Percentiles rank a stretch among this genome's conserved stretches.
These are phyloP conservation scores for Euphrasia confusa DNA, from an alignment of 257 asterid genomes.

Conservation along the genomic window DNA sequence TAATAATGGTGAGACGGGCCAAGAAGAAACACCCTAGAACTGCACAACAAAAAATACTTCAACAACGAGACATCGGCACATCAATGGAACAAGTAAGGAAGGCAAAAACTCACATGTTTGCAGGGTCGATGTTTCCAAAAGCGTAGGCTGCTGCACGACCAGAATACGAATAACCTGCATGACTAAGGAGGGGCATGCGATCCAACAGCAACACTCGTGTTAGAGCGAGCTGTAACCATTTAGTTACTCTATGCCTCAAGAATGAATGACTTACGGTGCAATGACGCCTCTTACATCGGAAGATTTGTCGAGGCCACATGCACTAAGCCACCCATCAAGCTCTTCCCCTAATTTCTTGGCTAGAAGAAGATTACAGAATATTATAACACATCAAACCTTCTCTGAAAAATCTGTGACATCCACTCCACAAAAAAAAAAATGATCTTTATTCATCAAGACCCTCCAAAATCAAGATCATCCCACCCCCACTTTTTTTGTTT, in stretches of 20 bases:
- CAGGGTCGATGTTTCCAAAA: conserved; percentile 87
- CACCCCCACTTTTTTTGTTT: too few relatives aligned
- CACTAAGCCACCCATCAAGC: conserved; percentile 84
- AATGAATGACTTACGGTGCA: conserved; percentile 79
- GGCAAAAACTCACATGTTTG: conserved; percentile 55
- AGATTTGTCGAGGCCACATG: conserved; percentile 57
- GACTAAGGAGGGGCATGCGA: conserved; percentile 47
- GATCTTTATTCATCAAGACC: too few relatives aligned
- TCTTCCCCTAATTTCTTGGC: conserved; percentile 66
- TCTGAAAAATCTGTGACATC: too few relatives aligned
- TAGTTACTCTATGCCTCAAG: not conserved
- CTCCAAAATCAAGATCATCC: too few relatives aligned
- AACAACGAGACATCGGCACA: not conserved
- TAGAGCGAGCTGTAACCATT: conserved; percentile 19
- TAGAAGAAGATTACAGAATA: conserved; percentile 26
- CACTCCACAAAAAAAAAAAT: too few relatives aligned
- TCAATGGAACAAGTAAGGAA: not conserved
- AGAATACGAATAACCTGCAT: conserved; percentile 98
- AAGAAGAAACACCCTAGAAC: conserved; percentile 89
- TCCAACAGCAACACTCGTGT: conserved; percentile 22
- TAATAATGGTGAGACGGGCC: conserved; percentile 98
- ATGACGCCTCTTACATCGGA: conserved; percentile 89
- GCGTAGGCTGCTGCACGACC: conserved; percentile 99
- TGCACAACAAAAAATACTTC: conserved; percentile 32
- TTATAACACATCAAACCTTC: conserved; percentile 21